Evolutionary conservation across 169 alveolate genomes (phyloP), one percentile per base, ranked within the genome.

Genomic region (Cryptosporidium felis): DNA sequence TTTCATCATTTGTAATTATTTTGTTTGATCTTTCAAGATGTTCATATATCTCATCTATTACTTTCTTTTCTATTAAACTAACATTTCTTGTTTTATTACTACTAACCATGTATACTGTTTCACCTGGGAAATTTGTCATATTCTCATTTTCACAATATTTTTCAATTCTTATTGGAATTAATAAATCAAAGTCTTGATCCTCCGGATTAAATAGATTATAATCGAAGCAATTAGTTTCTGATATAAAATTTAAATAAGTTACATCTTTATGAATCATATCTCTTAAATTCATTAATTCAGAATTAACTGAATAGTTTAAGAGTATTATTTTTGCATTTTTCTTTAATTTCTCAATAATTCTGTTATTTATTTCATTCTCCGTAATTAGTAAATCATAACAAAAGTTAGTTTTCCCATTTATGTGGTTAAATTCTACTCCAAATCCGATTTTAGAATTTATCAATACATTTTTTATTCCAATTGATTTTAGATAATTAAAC

Each of bases 401-500:
- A n/a, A n/a, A n/a, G n/a, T n/a, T n/a, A n/a, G n/a, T n/a, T n/a
- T n/a, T n/a, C n/a, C n/a, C n/a, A 21, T 45, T 4, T 1, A 26
- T 26, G 18, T 65, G 14, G 5, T 26, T 18, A 56, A 8, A 28
- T 56, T 56, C 30, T 0, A 14, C 6, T 32, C 14, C 14, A 0
- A 26, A 4, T 3, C 26, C 21, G 18, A 46, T 46, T 5, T 65
- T 42, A 46, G 12, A 0, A 32, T 46, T 65, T 12, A 28, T 26
- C 26, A 65, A 21, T 12, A 45, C 34, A 12, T 56, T 56, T 26
- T 46, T 65, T 16, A 65, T 47, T 18, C 81, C 81, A 42, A 65
- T 46, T 30, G 62, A 28, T n/a, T 46, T 5, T 46, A 65, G 49
- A 65, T 32, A 44, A 26, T 44, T 32, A 4, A n/a, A 14, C n/a